A percentile compares a stretch with the other conserved stretches of the same genome.
Conservation (phyloP, 257 asterid species). For the Solanum pinnatisectum region DNA sequence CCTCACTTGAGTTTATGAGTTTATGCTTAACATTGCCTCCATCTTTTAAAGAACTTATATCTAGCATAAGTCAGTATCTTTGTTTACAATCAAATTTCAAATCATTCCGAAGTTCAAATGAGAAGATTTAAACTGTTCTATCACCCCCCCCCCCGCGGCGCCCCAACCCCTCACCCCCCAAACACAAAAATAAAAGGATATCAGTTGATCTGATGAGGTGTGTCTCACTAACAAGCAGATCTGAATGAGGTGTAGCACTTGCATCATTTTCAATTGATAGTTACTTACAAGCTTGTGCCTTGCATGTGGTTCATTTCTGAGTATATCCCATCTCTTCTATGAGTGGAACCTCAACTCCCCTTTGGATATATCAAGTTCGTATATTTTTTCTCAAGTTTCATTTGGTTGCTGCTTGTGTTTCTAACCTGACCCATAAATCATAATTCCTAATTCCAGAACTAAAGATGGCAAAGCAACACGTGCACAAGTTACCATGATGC, state of each 20-base stretch:
- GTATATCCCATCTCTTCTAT: background rate
- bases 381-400: background rate
- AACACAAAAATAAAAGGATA: background rate
- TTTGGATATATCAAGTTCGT: background rate
- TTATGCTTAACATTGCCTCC: background rate
- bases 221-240: background rate
- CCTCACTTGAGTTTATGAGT: background rate
- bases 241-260: background rate
- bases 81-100: background rate
- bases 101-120: background rate
- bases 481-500: slow-evolving; percentile 76
- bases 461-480: slow-evolving; percentile 36
- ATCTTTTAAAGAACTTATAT: background rate
- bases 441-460: slow-evolving; percentile 25
- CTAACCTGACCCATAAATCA: slow-evolving; percentile 1
- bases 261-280: background rate
- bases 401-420: background rate
- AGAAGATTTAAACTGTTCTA: background rate
- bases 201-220: background rate
- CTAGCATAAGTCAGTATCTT: background rate
- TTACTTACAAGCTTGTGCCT: background rate
- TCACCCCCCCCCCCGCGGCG: rapidly evolving
- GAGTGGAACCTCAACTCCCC: background rate
- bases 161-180: background rate
- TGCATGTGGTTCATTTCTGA: background rate